A percentile compares a stretch with the other conserved stretches of the same genome.
phyloP scores from a whole-genome alignment of 2,329 filamentous ascomycete genomes.

The Alternaria consortialis region DNA sequence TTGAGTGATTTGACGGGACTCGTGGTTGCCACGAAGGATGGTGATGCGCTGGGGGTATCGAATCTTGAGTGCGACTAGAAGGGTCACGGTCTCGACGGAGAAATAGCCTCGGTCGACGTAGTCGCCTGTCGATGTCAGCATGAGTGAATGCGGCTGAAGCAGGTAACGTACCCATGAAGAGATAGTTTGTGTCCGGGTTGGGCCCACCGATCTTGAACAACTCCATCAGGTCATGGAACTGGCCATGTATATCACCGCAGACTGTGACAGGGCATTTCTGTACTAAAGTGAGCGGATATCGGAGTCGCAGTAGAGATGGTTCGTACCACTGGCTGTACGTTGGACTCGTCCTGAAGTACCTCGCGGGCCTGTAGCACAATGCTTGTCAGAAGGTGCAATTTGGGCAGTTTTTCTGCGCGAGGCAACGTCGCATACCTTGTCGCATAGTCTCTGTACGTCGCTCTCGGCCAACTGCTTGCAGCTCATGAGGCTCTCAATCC shows the following conservation, averaged over 20 bases:
- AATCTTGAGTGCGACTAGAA: slow-evolving; percentile 96
- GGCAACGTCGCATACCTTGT: slow-evolving; percentile 72
- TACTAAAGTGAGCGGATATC: slow-evolving; percentile 26
- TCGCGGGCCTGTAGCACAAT: slow-evolving; percentile 76
- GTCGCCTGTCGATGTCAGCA: slow-evolving; percentile 71
- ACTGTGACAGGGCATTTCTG: slow-evolving; percentile 97
- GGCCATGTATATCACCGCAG: slow-evolving; percentile 98
- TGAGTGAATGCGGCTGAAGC: not conserved
- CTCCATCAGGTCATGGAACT: slow-evolving; percentile 99
- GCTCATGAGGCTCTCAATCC: slow-evolving; percentile 97
- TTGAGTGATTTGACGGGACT: slow-evolving; percentile 79
- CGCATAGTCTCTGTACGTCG: slow-evolving; percentile 95
- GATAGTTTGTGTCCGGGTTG: slow-evolving; percentile 98
- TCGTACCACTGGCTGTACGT: slow-evolving; percentile 96
- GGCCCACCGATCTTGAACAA: slow-evolving; percentile 98
- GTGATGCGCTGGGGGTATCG: slow-evolving; percentile 98
- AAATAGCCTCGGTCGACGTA: slow-evolving; percentile 99
- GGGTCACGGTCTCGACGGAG: slow-evolving; percentile 96
- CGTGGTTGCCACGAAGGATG: slow-evolving; percentile 92
- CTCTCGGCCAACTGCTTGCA: slow-evolving; percentile 97
- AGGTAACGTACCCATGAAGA: slow-evolving; percentile 83
- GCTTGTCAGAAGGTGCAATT: slow-evolving; percentile 21
- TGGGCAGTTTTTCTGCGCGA: not conserved
- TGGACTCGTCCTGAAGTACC: slow-evolving; percentile 96
- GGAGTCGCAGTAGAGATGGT: slow-evolving; percentile 1